These are phyloP conservation scores for Canavalia ensiformis DNA, from an alignment of 306 rosid species.

Conservation along the genomic window DNA sequence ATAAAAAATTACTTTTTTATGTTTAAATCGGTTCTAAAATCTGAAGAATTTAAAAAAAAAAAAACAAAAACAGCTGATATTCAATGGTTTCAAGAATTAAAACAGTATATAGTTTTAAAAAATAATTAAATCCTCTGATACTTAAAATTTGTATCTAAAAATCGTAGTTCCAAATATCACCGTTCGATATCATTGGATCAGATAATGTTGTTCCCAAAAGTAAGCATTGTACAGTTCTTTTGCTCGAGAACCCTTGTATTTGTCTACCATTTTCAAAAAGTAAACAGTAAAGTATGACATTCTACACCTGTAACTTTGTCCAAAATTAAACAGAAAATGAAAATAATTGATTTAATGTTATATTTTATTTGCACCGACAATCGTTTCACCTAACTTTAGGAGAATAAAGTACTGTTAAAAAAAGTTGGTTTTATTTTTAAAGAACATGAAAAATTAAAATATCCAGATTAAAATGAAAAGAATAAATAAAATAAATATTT, in stretches of 20 bases:
- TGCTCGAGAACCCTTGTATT: neutral
- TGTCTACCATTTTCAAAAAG: slow-evolving; percentile 10
- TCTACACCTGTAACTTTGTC: neutral
- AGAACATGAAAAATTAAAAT: neutral
- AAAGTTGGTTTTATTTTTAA: neutral
- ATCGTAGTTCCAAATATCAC: neutral
- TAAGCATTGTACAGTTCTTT: neutral
- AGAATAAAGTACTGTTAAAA: neutral
- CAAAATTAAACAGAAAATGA: neutral
- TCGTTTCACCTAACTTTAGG: neutral
- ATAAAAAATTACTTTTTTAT: no score
- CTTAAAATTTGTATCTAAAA: no score
- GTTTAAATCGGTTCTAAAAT: no score
- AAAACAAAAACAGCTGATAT: neutral
- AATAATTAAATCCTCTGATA: no score
- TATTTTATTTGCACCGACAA: slow-evolving; percentile 27
- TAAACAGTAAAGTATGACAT: slow-evolving; percentile 7
- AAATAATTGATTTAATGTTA: neutral
- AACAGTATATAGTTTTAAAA: no score
- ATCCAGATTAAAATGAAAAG: neutral
- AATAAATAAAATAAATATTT: neutral
- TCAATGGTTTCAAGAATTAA: neutral
- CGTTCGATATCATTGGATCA: neutral
- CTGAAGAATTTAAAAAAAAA: no score
- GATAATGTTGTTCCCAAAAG: neutral